Evolutionary conservation across 176 grass and related monocot species (phyloP).

Genomic region (Cenchrus purpureus): DNA sequence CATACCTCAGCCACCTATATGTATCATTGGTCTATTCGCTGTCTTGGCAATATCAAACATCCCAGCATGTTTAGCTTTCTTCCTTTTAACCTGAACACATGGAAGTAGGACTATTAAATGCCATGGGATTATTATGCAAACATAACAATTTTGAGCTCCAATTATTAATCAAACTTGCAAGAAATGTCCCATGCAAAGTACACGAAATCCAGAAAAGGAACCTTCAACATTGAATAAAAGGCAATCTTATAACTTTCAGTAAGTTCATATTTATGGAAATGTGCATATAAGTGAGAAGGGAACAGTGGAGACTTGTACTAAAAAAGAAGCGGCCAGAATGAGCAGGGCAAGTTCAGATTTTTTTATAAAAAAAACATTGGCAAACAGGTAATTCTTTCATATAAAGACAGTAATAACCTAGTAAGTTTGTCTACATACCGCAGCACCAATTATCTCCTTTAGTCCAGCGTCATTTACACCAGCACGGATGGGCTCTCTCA

Average conservation of each 20-base stretch:
- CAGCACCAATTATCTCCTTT: constrained; percentile 86
- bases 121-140: neutral
- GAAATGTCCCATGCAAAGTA: neutral
- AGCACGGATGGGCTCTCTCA: constrained; percentile 76
- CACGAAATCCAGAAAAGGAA: neutral
- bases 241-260: neutral
- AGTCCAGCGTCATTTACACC: constrained; percentile 72
- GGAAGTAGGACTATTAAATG: constrained; percentile 25
- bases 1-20: constrained; percentile 87
- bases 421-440: constrained; percentile 58
- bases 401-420: constrained; percentile 24
- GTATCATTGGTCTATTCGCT: constrained; percentile 89
- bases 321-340: neutral
- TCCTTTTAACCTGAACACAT: constrained; percentile 82
- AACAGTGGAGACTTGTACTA: neutral
- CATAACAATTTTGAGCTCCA: constrained; percentile 22
- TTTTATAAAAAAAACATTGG: neutral
- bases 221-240: neutral
- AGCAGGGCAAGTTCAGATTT: neutral
- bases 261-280: neutral
- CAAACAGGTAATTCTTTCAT: neutral
- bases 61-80: constrained; percentile 90
- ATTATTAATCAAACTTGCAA: neutral
- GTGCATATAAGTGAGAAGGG: neutral
- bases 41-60: constrained; percentile 92